These are phyloP conservation scores for Rhododendron vialii DNA, from an alignment of 148 eudicot genomes.

Conservation along the genomic window DNA sequence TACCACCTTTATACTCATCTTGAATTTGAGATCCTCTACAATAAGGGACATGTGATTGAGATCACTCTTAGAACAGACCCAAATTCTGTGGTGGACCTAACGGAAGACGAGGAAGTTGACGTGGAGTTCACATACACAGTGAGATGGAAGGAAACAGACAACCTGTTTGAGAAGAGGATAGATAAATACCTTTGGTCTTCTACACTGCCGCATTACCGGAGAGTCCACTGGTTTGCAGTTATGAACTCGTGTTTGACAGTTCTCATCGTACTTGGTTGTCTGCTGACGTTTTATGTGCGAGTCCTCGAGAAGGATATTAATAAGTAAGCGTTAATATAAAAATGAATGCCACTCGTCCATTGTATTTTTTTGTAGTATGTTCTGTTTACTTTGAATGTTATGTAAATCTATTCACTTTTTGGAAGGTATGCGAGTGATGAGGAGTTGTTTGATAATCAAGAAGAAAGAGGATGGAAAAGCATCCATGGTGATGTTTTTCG, in stretches of 20 bases:
- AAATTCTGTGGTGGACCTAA: not conserved
- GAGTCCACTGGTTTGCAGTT: constrained; percentile 1
- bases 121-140: constrained; percentile 23
- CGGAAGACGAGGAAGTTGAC: constrained; percentile 23
- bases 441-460: constrained; percentile 18
- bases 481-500: constrained; percentile 26
- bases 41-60: constrained; percentile 22
- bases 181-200: not conserved
- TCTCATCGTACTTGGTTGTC: constrained; percentile 3
- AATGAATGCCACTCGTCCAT: not conserved
- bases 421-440: constrained; percentile 20
- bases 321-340: not conserved
- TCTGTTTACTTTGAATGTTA: not conserved
- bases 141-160: constrained; percentile 12
- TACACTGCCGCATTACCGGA: not conserved
- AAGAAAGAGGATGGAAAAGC: constrained; percentile 29
- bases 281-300: constrained; percentile 9
- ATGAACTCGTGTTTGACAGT: constrained; percentile 6
- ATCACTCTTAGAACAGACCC: not conserved
- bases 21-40: constrained; percentile 14
- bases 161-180: constrained; percentile 17
- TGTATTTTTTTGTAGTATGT: not conserved
- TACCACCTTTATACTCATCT: constrained; percentile 11
- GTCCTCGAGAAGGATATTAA: constrained; percentile 19
- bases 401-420: not conserved